Evolutionary conservation across 805 yeast species (phyloP).

Genomic region (Saturnispora mendoncae): DNA sequence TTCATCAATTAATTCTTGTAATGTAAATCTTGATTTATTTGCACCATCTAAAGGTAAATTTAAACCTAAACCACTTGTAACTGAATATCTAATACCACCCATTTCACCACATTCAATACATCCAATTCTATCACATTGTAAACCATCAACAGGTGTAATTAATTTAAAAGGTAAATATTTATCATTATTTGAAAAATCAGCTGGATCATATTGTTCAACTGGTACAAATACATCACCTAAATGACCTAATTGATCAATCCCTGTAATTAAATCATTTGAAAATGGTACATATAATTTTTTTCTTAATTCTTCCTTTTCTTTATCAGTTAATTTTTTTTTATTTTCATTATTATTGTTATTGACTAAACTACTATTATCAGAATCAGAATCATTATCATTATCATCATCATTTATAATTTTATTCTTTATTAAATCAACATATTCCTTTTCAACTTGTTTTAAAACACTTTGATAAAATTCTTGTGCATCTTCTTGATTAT

Average conservation of each 20-base stretch:
- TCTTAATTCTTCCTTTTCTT: slow-evolving; percentile 19
- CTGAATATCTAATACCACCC: slow-evolving; percentile 83
- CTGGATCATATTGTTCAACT: slow-evolving; percentile 70
- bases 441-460: slow-evolving; percentile 55
- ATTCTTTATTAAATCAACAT: slow-evolving; percentile 22
- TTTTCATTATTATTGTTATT: slow-evolving; percentile 14
- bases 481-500: slow-evolving; percentile 94
- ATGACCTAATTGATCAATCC: slow-evolving; percentile 42
- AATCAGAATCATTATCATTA: too few relatives aligned
- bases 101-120: slow-evolving; percentile 87
- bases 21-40: slow-evolving; percentile 33
- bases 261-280: slow-evolving; percentile 27
- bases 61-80: slow-evolving; percentile 63
- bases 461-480: slow-evolving; percentile 82
- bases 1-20: slow-evolving; percentile 48
- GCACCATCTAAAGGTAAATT: slow-evolving; percentile 44
- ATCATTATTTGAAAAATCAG: slow-evolving; percentile 35
- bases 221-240: slow-evolving; percentile 64
- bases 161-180: slow-evolving; percentile 46
- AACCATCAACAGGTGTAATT: slow-evolving; percentile 87
- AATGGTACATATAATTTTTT: slow-evolving; percentile 22
- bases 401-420: slow-evolving; percentile 15
- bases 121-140: slow-evolving; percentile 81
- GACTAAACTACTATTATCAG: too few relatives aligned
- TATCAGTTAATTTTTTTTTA: slow-evolving; percentile 20